Conservation (phyloP, 2,329 filamentous ascomycete genomes). For the Diplodia sapinea region DNA sequence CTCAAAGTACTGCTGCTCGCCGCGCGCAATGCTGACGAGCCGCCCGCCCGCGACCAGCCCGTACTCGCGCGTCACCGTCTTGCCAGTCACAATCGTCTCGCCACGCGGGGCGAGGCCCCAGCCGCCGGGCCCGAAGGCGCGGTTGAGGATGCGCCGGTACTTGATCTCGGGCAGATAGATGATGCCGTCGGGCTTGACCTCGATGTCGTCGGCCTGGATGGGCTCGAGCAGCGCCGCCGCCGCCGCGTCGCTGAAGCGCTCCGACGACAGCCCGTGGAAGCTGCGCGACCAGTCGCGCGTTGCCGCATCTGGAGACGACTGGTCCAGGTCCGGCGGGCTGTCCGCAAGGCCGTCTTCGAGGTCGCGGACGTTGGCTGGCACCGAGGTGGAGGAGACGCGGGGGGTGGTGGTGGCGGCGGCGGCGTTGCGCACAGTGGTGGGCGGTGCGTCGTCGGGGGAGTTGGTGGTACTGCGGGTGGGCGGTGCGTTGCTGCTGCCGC, state of each 20-base stretch:
- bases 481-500: constrained; percentile 32
- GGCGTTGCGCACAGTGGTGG: constrained; percentile 15
- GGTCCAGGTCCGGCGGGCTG: constrained; percentile 50
- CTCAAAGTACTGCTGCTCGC: constrained; percentile 92
- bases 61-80: constrained; percentile 86
- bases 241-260: constrained; percentile 73
- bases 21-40: constrained; percentile 84
- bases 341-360: constrained; percentile 57
- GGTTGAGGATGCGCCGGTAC: constrained; percentile 88
- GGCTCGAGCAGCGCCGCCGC: constrained; percentile 71
- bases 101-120: constrained; percentile 93
- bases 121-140: constrained; percentile 89
- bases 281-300: constrained; percentile 78
- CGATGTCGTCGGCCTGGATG: constrained; percentile 76
- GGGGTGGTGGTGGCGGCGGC: constrained; percentile 28
- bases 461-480: constrained; percentile 21
- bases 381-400: constrained; percentile 36
- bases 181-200: constrained; percentile 97
- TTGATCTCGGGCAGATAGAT: constrained; percentile 98
- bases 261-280: constrained; percentile 76
- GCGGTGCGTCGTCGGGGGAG: neutral
- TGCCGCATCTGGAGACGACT: constrained; percentile 49
- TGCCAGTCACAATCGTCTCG: constrained; percentile 82
- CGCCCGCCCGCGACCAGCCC: constrained; percentile 86
- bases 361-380: constrained; percentile 39